These are phyloP conservation scores for Leishmania aethiopica DNA, from an alignment of 208 protist genomes.

Conservation along the genomic window DNA sequence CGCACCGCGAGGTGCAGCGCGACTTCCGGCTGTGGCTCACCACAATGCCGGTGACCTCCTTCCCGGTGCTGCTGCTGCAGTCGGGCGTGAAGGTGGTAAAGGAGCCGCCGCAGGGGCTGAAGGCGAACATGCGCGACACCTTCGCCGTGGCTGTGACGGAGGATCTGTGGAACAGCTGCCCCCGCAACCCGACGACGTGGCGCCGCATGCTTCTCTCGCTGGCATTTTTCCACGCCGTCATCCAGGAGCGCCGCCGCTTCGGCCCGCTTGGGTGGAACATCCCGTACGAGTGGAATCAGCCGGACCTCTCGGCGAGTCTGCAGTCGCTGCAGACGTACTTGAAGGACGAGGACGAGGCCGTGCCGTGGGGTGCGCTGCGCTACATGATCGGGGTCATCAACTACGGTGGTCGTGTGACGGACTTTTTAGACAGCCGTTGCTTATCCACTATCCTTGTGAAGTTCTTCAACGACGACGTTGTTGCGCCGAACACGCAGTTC, in stretches of 20 bases:
- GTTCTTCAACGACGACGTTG: conserved; percentile 80
- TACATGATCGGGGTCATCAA: conserved; percentile 96
- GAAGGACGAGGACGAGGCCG: conserved; percentile 41
- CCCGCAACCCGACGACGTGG: conserved; percentile 85
- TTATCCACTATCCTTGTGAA: conserved; percentile 72
- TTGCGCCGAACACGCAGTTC: conserved; percentile 56
- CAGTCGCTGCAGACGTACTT: conserved; percentile 85
- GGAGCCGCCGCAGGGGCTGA: conserved; percentile 96
- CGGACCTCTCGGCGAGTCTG: conserved; percentile 90
- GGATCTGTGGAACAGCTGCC: conserved; percentile 84
- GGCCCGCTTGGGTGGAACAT: conserved; percentile 96
- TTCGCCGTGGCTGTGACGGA: conserved; percentile 72
- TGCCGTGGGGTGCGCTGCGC: conserved; percentile 88
- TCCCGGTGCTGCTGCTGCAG: conserved; percentile 96
- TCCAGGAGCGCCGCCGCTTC: conserved; percentile 95
- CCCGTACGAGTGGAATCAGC: conserved; percentile 95
- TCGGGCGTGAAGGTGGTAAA: conserved; percentile 97
- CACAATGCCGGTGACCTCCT: conserved; percentile 92
- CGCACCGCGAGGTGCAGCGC: conserved; percentile 72
- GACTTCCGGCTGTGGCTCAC: conserved; percentile 97
- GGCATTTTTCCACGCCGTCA: conserved; percentile 94
- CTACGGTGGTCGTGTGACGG: conserved; percentile 96
- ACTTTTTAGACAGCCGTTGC: conserved; percentile 90
- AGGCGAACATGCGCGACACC: conserved; percentile 93
- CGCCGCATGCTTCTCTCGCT: conserved; percentile 96